Base-by-base conservation (phyloP, 2,329 filamentous ascomycete species). In the Dactylellina drechsleri region DNA sequence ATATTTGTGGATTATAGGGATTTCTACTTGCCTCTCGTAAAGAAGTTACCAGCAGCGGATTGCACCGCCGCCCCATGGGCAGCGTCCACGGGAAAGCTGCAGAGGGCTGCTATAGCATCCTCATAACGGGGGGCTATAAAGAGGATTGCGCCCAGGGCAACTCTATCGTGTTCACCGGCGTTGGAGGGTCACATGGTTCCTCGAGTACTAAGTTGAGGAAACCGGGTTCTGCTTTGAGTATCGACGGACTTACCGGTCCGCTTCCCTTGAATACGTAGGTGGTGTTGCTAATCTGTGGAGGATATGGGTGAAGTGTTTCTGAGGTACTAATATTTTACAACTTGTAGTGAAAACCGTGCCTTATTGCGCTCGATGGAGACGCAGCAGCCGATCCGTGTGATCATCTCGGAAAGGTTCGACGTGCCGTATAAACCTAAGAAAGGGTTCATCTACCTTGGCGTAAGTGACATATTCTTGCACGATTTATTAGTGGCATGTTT, bases 221-320 rank as follows among this genome's bases (percentile, higher is more conserved):
- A 8, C 16, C 31, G 20, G 53, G 41, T 7, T n/a, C 6, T 3
- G 13, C 8, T 4, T 13, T 8, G 1, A 60, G 7, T 7, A 65
- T 60, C 26, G 13, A 60, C 1, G 57, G 50, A 6, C 47, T 73
- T 10, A n/a, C 12, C 10, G n/a, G 18, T 4, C 49, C 56, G 1
- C 20, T 56, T 1, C 49, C 53, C 0, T 36, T 53, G 1, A 12
- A 40, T n/a, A 73, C 61, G 60, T 73, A 61, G 41, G 60, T 66
- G 23, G 16, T 18, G 20, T 18, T 18, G 20, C 6, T 52, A 18
- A 50, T 16, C 7, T 23, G 23, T 23, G 4, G 23, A 23, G 4
- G 23, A 2, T 23, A 23, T 23, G 23, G 4, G 23, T 4, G 4
- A 23, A 23, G 23, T 23, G 23, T 2, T 23, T 23, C 23, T 23